Conservation (phyloP, 352 stramenopile species). For the Detonula confervacea region DNA sequence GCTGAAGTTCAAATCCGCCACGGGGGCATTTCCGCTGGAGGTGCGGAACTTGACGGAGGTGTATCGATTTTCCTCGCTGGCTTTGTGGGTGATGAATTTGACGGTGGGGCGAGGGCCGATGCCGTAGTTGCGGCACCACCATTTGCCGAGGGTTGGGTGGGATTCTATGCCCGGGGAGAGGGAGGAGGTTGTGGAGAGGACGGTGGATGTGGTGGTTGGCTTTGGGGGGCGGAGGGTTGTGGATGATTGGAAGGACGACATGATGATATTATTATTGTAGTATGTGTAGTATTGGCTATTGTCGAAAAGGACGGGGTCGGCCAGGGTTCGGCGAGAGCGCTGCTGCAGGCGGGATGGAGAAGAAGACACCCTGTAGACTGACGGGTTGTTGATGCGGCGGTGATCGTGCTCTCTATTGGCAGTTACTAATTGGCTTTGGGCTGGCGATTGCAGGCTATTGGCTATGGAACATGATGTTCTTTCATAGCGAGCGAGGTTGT, state of each 20-base stretch:
- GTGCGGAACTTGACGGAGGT: slow-evolving; percentile 21
- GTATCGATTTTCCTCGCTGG: slow-evolving; percentile 25
- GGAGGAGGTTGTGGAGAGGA: slow-evolving; percentile 34
- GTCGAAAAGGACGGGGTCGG: no score
- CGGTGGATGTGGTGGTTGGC: slow-evolving; percentile 17
- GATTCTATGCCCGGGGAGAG: slow-evolving; percentile 33
- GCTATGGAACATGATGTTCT: no score
- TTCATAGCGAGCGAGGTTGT: no score
- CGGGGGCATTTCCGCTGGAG: background rate
- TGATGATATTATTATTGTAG: slow-evolving; percentile 7
- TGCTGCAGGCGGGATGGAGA: no score
- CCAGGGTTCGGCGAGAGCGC: no score
- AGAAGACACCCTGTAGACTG: no score
- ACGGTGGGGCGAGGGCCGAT: slow-evolving; percentile 27
- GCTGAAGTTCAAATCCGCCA: slow-evolving; percentile 26
- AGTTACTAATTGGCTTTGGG: no score
- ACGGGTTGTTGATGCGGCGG: no score
- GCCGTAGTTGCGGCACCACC: slow-evolving; percentile 41
- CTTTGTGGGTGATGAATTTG: slow-evolving; percentile 4
- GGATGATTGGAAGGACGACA: slow-evolving; percentile 21
- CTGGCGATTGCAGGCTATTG: no score
- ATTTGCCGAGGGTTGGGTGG: slow-evolving; percentile 35
- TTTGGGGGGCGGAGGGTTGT: background rate
- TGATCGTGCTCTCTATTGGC: no score
- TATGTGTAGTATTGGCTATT: no score